Evolutionary conservation across 164 flowering plant genomes (phyloP), one percentile per base, ranked within the genome.

Genomic region (Brasenia schreberi): DNA sequence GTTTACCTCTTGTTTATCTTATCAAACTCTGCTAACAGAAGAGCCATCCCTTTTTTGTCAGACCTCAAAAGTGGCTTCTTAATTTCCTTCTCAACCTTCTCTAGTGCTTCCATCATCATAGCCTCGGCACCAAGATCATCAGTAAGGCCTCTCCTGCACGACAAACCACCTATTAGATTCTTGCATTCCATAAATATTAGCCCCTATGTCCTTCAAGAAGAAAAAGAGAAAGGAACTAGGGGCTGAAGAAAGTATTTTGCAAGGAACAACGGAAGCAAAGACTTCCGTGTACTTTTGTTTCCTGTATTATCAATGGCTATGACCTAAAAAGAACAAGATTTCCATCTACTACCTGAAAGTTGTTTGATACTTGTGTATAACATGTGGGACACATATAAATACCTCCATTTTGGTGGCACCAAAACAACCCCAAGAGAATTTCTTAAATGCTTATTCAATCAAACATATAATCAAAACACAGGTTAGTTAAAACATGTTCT

Each of bases 41-140:
- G 78, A 66, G 80, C 83, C 90, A 88, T 91, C 64, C 89, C 90
- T 71, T 91, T 84, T 81, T 91, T 87, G 74, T 94, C 99, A 75
- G 81, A 73, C 78, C 96, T 81, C 93, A 91, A 18, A 18, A 94
- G 96, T 65, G 99, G 97, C 68, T 94, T 89, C 72, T 91, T 91
- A 14, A 87, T 64, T 67, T 94, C 93, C 16, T 83, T 87, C 77
- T 94, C 99, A 72, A 94, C 92, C 75, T 89, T 94, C 52, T 94
- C 96, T 78, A 94, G 64, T 65, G 97, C 99, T 61, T 89, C 96
- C 77, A 94, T 76, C 97, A 91, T 89, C 99, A 89, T 77, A 65
- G 84, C 75, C 83, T 91, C 97, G 2, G 83, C 85, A 74, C 99
- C 97, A 44, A 82, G 86, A 0, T 88, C 93, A 80, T 94, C 99